Evolutionary conservation across 169 alveolate genomes (phyloP), one percentile per base, ranked within the genome.

Genomic region (Amoebophrya sp.): DNA sequence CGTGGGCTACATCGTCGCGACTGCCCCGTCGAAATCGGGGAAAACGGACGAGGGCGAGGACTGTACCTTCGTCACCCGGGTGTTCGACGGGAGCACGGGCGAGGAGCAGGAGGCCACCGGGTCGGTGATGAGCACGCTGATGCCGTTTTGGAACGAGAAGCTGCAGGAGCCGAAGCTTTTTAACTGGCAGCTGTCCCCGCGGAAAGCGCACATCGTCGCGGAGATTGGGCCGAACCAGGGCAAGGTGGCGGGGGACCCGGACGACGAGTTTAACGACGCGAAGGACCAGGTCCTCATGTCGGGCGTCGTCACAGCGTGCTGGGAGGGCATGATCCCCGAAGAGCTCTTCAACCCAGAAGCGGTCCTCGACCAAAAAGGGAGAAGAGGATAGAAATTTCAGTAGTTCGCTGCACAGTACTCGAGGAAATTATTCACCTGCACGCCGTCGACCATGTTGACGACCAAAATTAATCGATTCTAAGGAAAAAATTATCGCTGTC

Each of bases 91-190:
- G 35, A 2, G 35, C 7, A 25, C 1, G 1, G 83, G 83, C 32
- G 35, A 66, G 35, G 83, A 66, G 35, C 23, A 41, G 54, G 35
- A 66, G 83, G 83, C 83, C 29, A 66, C 83, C 35, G 83, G 38
- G 10, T 25, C 39, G 7, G 32, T 25, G 29, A 25, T 66, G 29
- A 1, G 32, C 83, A 66, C 83, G 35, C 35, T 66, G 83, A 66
- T 66, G 83, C 83, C 83, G 38, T 66, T 7, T 25, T 66, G 83
- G 83, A 7, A 66, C 35, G 83, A 66, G 83, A 66, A 66, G 83
- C 35, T 66, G 83, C 35, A 18, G 83, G 83, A 66, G 38, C 83
- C 83, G 35, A 66, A 66, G 35, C 12, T 66, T 2, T 66, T 66
- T 25, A 7, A 25, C 54, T 2, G 54, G 29, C 83, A 66, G 32